These are phyloP conservation scores for Melampsora americana DNA, from an alignment of 1,284 basidiomycete species.

Conservation along the genomic window DNA sequence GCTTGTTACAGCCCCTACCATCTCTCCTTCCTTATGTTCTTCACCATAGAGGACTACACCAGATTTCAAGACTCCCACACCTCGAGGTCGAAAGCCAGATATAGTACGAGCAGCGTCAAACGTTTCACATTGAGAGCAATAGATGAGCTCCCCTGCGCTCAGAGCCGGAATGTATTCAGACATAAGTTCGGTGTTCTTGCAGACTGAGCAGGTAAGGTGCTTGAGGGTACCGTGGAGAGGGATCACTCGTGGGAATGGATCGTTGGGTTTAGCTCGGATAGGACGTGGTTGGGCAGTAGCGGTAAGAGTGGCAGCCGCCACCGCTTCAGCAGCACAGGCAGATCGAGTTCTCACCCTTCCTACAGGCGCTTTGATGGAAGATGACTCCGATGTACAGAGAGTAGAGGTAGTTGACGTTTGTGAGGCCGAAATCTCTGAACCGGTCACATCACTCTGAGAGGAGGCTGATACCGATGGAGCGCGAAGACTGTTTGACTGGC, in stretches of 20 bases:
- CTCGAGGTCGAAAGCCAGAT: slow-evolving; percentile 74
- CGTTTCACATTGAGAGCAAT: slow-evolving; percentile 74
- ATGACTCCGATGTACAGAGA: slow-evolving; percentile 6
- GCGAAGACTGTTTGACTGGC: too few species aligned
- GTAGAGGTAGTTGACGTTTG: neutral
- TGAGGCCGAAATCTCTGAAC: neutral
- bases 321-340: slow-evolving; percentile 55
- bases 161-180: slow-evolving; percentile 62
- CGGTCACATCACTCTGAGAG: neutral
- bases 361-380: slow-evolving; percentile 13
- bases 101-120: slow-evolving; percentile 68
- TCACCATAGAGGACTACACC: slow-evolving; percentile 90
- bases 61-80: slow-evolving; percentile 75
- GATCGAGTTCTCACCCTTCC: slow-evolving; percentile 31
- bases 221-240: slow-evolving; percentile 84
- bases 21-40: slow-evolving; percentile 78
- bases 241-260: slow-evolving; percentile 68
- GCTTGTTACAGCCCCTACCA: slow-evolving; percentile 73
- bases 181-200: slow-evolving; percentile 69
- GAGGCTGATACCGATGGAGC: neutral
- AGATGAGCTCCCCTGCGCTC: slow-evolving; percentile 63
- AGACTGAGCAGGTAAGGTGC: slow-evolving; percentile 74
- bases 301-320: slow-evolving; percentile 57
- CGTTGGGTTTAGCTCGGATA: slow-evolving; percentile 43
- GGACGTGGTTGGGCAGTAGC: slow-evolving; percentile 38